These are phyloP conservation scores for Galerina sulciceps DNA, from an alignment of 768 basidiomycete genomes.

Conservation along the genomic window DNA sequence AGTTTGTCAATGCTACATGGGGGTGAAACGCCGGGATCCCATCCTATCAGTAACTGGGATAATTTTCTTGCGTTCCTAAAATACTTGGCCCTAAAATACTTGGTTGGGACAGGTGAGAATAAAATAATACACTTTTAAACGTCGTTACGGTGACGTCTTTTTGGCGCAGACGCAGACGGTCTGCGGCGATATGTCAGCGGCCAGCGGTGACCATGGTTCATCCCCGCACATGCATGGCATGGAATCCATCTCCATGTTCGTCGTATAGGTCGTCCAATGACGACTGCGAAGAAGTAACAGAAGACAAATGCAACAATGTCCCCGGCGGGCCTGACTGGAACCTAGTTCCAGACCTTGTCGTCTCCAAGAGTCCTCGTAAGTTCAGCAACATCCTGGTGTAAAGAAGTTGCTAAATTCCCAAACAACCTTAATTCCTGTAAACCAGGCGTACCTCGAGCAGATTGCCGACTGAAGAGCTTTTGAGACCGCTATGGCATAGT, in stretches of 20 bases:
- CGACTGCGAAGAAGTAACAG: neutral
- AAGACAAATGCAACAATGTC: constrained; percentile 2
- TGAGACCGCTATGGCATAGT: constrained; percentile 4
- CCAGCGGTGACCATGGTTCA: no score
- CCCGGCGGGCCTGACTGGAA: neutral
- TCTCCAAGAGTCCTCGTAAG: constrained; percentile 14
- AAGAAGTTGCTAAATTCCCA: neutral
- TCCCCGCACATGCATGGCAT: neutral
- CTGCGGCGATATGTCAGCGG: no score
- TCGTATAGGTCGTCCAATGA: neutral
- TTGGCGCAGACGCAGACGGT: no score
- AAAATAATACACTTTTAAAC: no score
- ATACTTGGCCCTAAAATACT: no score
- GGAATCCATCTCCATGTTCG: neutral
- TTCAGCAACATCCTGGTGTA: constrained; percentile 14
- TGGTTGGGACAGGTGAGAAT: no score
- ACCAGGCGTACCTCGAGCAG: constrained; percentile 13
- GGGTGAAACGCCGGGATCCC: no score
- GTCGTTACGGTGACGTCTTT: no score
- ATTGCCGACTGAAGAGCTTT: constrained; percentile 13
- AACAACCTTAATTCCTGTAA: neutral
- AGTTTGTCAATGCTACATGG: no score
- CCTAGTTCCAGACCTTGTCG: neutral
- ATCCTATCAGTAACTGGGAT: no score
- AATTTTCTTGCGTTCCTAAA: no score